Percentiles rank a stretch among this genome's conserved stretches.
Conservation (phyloP, 2,329 filamentous ascomycete species). For the Elsinoe perseae region DNA sequence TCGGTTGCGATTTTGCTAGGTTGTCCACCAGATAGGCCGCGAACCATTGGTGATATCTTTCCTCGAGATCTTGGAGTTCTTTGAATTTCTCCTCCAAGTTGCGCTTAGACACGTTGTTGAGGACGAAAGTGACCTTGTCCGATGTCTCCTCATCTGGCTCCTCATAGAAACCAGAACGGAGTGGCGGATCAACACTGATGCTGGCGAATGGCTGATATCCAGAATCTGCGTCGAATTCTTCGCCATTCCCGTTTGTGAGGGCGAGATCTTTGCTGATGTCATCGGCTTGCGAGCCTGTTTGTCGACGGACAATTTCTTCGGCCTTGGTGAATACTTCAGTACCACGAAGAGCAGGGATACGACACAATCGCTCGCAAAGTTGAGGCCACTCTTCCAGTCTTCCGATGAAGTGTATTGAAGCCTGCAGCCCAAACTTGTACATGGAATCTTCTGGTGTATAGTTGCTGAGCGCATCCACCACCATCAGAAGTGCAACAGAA, state of each 20-base stretch:
- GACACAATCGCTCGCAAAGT: conserved; percentile 77
- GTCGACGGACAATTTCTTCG: conserved; percentile 66
- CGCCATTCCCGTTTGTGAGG: conserved; percentile 62
- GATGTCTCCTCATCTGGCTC: conserved; percentile 79
- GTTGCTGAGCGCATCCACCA: conserved; percentile 88
- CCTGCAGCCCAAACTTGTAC: conserved; percentile 97
- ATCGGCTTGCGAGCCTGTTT: conserved; percentile 42
- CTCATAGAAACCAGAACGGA: conserved; percentile 58
- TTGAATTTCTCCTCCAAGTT: conserved; percentile 78
- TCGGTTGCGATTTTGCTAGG: conserved; percentile 92
- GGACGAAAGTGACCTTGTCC: conserved; percentile 87
- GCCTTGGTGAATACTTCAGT: conserved; percentile 72
- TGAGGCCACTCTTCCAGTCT: conserved; percentile 91
- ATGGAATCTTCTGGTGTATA: conserved; percentile 76
- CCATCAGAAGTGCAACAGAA: conserved; percentile 93
- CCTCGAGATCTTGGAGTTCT: conserved; percentile 70
- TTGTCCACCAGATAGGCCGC: conserved; percentile 91
- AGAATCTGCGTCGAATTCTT: conserved; percentile 56
- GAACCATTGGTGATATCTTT: conserved; percentile 90
- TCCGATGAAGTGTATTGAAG: conserved; percentile 76
- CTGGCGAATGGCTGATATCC: conserved; percentile 66
- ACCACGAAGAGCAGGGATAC: conserved; percentile 71
- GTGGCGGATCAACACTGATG: conserved; percentile 65
- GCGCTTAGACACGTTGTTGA: conserved; percentile 91
- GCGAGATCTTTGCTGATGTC: conserved; percentile 13